A percentile compares a stretch with the other conserved stretches of the same genome.
phyloP scores from a whole-genome alignment of 2,329 filamentous ascomycete species.

The Claviceps paspali region DNA sequence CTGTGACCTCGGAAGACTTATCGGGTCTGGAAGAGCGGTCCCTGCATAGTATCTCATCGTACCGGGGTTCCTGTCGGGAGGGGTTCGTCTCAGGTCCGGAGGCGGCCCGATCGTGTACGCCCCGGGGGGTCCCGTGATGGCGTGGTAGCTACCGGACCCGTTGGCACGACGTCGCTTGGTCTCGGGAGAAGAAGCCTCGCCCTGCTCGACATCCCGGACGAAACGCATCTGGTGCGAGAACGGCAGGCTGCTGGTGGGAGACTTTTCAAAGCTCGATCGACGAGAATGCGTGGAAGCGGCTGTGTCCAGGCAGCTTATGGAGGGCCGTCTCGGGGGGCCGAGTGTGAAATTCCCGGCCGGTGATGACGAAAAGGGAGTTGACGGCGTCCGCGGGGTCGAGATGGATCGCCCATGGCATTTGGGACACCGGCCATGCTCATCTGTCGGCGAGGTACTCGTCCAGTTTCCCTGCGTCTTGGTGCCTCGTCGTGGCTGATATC shows the following conservation, averaged over 20 bases:
- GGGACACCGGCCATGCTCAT: conserved; percentile 44
- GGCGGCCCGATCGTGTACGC: conserved; percentile 6
- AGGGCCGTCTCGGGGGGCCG: conserved; percentile 10
- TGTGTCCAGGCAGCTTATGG: conserved; percentile 11
- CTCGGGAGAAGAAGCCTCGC: conserved; percentile 31
- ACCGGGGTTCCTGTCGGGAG: conserved; percentile 9
- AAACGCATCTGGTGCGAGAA: conserved; percentile 11
- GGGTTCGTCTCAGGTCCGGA: conserved; percentile 8
- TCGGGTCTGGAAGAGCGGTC: conserved; percentile 16
- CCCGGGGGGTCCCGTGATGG: conserved; percentile 8
- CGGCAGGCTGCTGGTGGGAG: conserved; percentile 11
- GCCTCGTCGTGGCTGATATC: conserved; percentile 73
- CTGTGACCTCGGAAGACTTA: conserved; percentile 16
- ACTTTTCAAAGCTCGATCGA: conserved; percentile 15
- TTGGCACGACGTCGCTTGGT: conserved; percentile 48
- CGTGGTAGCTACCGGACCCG: conserved; percentile 20
- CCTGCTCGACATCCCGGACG: conserved; percentile 19
- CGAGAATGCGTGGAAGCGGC: conserved; percentile 11
- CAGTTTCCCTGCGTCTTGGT: conserved; percentile 17
- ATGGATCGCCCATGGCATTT: conserved; percentile 59
- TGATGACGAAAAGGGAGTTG: conserved; percentile 26
- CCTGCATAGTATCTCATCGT: conserved; percentile 11
- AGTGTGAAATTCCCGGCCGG: conserved; percentile 14
- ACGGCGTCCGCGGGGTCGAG: conserved; percentile 45
- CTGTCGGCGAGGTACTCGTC: conserved; percentile 21